These are phyloP conservation scores for Phytophthora parvispora DNA, from an alignment of 352 stramenopile genomes.

Conservation along the genomic window DNA sequence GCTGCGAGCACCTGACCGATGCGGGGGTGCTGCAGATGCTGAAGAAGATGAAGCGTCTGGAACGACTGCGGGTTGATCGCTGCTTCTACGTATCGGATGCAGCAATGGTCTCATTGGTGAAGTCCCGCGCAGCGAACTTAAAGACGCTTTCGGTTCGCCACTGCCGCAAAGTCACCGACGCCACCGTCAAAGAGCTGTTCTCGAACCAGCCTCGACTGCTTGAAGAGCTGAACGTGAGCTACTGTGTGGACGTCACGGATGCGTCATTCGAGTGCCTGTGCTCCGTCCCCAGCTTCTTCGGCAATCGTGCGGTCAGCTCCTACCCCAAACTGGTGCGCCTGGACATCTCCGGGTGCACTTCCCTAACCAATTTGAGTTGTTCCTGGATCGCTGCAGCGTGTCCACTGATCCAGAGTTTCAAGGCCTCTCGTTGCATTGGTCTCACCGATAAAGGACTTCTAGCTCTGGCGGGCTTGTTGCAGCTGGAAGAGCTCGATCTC, in stretches of 20 bases:
- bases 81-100: constrained; percentile 56
- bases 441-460: constrained; percentile 72
- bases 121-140: constrained; percentile 37
- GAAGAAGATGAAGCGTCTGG: constrained; percentile 49
- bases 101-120: constrained; percentile 49
- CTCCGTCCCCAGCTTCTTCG: constrained; percentile 63
- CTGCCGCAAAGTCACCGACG: constrained; percentile 49
- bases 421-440: constrained; percentile 44
- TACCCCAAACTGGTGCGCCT: constrained; percentile 57
- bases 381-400: constrained; percentile 73
- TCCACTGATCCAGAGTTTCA: constrained; percentile 60
- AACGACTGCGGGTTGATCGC: constrained; percentile 55
- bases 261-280: constrained; percentile 64
- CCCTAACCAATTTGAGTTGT: constrained; percentile 64
- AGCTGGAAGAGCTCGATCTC: constrained; percentile 67
- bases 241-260: constrained; percentile 61
- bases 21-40: constrained; percentile 44
- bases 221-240: constrained; percentile 68
- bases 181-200: constrained; percentile 61
- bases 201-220: constrained; percentile 52
- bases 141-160: constrained; percentile 53
- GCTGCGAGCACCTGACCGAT: constrained; percentile 71
- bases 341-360: constrained; percentile 65
- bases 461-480: constrained; percentile 55
- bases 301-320: constrained; percentile 47